These are phyloP conservation scores for Porcisia hertigi DNA, from an alignment of 208 protist species.

Conservation along the genomic window DNA sequence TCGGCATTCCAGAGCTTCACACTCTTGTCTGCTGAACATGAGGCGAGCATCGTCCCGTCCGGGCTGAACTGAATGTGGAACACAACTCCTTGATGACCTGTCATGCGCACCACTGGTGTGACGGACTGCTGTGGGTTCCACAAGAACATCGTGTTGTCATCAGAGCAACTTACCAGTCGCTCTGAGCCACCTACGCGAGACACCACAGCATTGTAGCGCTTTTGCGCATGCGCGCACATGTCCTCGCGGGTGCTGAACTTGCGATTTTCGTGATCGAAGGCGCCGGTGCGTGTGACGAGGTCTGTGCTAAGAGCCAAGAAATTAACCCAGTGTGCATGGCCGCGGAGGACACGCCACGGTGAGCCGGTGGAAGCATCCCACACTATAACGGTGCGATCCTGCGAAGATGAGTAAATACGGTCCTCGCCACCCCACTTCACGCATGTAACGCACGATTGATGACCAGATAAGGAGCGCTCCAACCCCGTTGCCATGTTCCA, in stretches of 20 bases:
- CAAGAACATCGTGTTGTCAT: conserved; percentile 98
- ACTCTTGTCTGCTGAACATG: conserved; percentile 98
- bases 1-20: conserved; percentile 97
- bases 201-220: conserved; percentile 87
- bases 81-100: conserved; percentile 93
- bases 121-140: conserved; percentile 92
- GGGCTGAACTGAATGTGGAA: conserved; percentile 97
- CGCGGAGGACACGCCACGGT: conserved; percentile 79
- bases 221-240: conserved; percentile 62
- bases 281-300: conserved; percentile 94
- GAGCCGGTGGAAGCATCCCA: conserved; percentile 89
- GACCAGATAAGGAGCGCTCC: conserved; percentile 92
- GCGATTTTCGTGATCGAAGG: conserved; percentile 94
- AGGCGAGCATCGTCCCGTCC: conserved; percentile 96
- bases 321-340: conserved; percentile 99
- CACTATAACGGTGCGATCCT: conserved; percentile 97
- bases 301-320: conserved; percentile 97
- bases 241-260: conserved; percentile 55
- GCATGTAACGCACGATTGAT: conserved; percentile 97
- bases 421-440: conserved; percentile 96
- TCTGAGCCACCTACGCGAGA: conserved; percentile 73
- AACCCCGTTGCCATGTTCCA: conserved; percentile 75
- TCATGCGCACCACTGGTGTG: conserved; percentile 92
- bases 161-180: conserved; percentile 93
- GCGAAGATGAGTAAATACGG: conserved; percentile 95